Evolutionary conservation across 768 basidiomycete species (phyloP).

Genomic region (Tylopilus subfusipes): DNA sequence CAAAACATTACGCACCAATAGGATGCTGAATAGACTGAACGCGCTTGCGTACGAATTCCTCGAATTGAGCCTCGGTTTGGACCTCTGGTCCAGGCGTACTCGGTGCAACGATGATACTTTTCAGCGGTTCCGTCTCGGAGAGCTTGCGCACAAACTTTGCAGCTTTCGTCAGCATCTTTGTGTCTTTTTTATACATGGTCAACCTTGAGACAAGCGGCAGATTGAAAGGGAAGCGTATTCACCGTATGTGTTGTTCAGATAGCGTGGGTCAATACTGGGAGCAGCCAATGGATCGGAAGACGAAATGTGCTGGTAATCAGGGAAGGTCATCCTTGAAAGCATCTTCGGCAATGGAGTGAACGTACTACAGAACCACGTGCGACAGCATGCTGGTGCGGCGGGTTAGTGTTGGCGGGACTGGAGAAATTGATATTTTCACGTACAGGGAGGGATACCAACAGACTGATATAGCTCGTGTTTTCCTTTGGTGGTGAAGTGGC

Average conservation of each 20-base stretch:
- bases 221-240: background rate
- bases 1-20: conserved; percentile 4
- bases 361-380: conserved; percentile 18
- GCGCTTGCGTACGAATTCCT: conserved; percentile 2
- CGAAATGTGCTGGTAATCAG: conserved; percentile 13
- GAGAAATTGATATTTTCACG: background rate
- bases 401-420: too few species aligned
- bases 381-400: conserved; percentile 17
- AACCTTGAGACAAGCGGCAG: background rate
- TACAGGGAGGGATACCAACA: conserved; percentile 10
- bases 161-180: conserved; percentile 17
- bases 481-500: background rate
- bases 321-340: background rate
- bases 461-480: conserved; percentile 11
- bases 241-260: conserved; percentile 17
- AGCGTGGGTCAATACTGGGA: conserved; percentile 10
- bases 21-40: conserved; percentile 5
- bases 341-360: background rate
- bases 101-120: conserved; percentile 12
- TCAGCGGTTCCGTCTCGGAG: conserved; percentile 14
- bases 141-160: conserved; percentile 10
- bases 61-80: conserved; percentile 14
- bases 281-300: conserved; percentile 9
- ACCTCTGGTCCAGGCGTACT: conserved; percentile 21
- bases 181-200: conserved; percentile 2